These are phyloP conservation scores for Wickerhamomyces xylosicus DNA, from an alignment of 805 yeast species.

Conservation along the genomic window DNA sequence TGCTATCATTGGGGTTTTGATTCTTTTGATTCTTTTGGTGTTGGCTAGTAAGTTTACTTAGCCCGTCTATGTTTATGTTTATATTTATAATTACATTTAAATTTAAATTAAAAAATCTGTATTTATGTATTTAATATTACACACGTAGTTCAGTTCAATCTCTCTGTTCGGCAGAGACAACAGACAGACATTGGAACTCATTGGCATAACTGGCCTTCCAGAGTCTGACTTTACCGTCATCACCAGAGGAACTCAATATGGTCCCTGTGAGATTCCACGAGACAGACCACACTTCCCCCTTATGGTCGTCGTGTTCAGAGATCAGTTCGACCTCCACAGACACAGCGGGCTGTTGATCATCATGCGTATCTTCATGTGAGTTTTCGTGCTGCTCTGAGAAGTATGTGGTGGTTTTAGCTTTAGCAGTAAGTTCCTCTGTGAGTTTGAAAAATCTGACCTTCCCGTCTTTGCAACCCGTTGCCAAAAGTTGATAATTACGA, in stretches of 20 bases:
- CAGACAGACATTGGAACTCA: slow-evolving; percentile 88
- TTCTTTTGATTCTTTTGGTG: slow-evolving; percentile 72
- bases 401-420: neutral
- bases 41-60: slow-evolving; percentile 61
- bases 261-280: slow-evolving; percentile 94
- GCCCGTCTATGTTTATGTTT: too few species aligned
- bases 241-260: slow-evolving; percentile 86
- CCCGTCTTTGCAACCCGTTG: slow-evolving; percentile 96
- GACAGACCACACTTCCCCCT: slow-evolving; percentile 92
- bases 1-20: slow-evolving; percentile 82
- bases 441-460: slow-evolving; percentile 77
- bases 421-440: slow-evolving; percentile 27
- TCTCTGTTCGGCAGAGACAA: slow-evolving; percentile 48
- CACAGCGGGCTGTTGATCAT: slow-evolving; percentile 17
- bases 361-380: slow-evolving; percentile 7
- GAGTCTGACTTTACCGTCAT: slow-evolving; percentile 82
- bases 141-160: slow-evolving; percentile 1
- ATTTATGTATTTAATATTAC: neutral
- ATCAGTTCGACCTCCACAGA: slow-evolving; percentile 42
- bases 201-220: slow-evolving; percentile 87
- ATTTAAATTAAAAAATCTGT: too few species aligned
- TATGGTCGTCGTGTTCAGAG: slow-evolving; percentile 66
- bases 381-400: neutral
- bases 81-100: neutral
- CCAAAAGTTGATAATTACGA: slow-evolving; percentile 73